Evolutionary conservation across 371 early-diverging fungal genomes (phyloP), one percentile per base, ranked within the genome.

Genomic region (Nematocida sp.): DNA sequence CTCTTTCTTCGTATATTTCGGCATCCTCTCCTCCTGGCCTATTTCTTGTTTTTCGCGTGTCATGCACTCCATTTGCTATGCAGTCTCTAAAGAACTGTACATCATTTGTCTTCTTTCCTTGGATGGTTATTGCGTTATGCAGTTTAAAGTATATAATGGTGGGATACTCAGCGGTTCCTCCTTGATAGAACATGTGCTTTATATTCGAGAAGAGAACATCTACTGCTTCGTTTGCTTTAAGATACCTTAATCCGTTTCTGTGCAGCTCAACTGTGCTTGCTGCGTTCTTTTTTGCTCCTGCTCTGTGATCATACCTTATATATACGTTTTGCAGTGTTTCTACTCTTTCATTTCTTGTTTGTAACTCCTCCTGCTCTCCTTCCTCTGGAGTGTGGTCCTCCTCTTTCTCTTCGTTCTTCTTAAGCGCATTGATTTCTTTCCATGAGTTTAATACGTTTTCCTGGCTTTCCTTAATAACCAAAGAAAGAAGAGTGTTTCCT

Each of bases 11-110:
- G 92, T 84, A 95, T 92, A 68, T 93, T 92, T 83, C 94, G 91
- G 65, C 90, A 87, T 79, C 88, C 86, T 82, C 93, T 86, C 77
- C 95, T 86, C 69, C 48, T 13, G 26, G 9, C 33, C 60, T 32
- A 49, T 61, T 91, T 87, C 71, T 92, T 89, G 39, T 68, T 82
- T 93, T 95, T 59, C 93, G 91, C 11, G 97, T 97, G 83, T 99
- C 97, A 81, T 97, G 95, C 79, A 89, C 93, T 66, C 88, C 88
- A 0, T 90, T 91, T 69, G 93, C 94, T 1, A 92, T 87, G 1
- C 93, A 94, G 80, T 97, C 96, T 77, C 93, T 90, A 81, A 91
- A 95, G 86, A 99, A 96, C 86, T 99, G 99, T 47, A 99, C 88
- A 82, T 99, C 96, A 85, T 87, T 78, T 0, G 93, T 93, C 32